Evolutionary conservation across 192 early-diverging fungal genomes (phyloP), one percentile per base, ranked within the genome.

Genomic region (Backusella australiensis): DNA sequence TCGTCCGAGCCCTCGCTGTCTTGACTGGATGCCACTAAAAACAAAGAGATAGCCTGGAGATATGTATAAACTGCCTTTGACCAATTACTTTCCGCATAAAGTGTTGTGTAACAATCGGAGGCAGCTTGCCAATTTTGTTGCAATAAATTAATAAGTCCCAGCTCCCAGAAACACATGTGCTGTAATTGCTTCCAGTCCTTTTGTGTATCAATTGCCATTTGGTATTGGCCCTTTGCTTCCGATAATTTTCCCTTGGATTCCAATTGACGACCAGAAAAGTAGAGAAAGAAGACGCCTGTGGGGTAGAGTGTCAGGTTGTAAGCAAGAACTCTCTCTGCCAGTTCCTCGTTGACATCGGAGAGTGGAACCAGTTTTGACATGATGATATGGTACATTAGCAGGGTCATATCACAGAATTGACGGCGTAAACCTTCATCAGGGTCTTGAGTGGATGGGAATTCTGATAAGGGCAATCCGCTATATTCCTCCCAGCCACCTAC

Each of bases 161-260:
- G 81, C 75, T 96, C 96, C 93, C 94, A 97, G 63, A 91, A 90
- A 73, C 91, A 93, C 38, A 94, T 87, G 76, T 97, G 94, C 36
- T 87, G 87, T 49, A 97, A 79, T 78, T 94, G 93, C 19, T 88
- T 84, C 94, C 94, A 97, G 17, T 89, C 85, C 15, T 83, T 78
- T 49, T 90, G 89, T 1, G 88, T 80, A 2, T 80, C 79, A 65
- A 92, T 85, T 7, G 86, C 88, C 26, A 75, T 77, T 11, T 82
- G 75, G 72, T 93, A 94, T 36, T 89, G 85, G 2, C 29, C 80
- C 3, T 94, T 87, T 0, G 94, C 93, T 4, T 85, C 80, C n/a
- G 81, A 84, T 0, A 93, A 80, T 12, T 86, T 79, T 3, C 85
- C 85, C 49, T 88, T 80, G 1, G 89, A 83, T 73, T 91, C 86